Base-by-base conservation (phyloP, 2,329 filamentous ascomycete species). In the Colletotrichum melonis region DNA sequence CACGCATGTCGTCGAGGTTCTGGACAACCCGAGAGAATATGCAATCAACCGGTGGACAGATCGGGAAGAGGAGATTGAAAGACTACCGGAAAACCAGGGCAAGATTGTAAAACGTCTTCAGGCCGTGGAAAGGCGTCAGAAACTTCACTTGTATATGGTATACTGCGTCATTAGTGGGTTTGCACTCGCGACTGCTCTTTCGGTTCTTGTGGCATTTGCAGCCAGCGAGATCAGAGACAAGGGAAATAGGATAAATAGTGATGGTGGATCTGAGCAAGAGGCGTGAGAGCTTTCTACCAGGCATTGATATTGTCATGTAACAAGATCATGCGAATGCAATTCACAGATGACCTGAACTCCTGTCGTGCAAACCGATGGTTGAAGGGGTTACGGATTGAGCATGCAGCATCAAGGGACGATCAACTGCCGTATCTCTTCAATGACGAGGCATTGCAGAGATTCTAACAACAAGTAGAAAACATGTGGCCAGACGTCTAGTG, bases 31-130 rank as follows among this genome's bases (percentile, higher is more conserved):
- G 4, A 49, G 19, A 22, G 42, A 22, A 22, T 11, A 11, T 2
- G 19, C 42, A 49, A 49, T 49, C 42, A 49, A 49, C 19, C 42
- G 8, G 0, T 49, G 42, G 42, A 22, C 8, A 5, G 42, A 49
- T 22, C 42, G 7, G 0, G 7, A 5, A 4, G 42, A 5, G 19
- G 4, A 7, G 3, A 9, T 49, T 2, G 42, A 11, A 1, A 9
- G 42, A 4, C 42, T 49, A 0, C 42, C 42, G 8, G 8, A 22
- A 49, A 0, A 22, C 0, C 19, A 11, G 0, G 4, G 19, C 4
- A 8, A 11, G 8, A 49, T 49, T 4, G 0, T 49, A 0, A 11
- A 19, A 49, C 42, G 42, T 0, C 42, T 49, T 0, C 19, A n/a
- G 19, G 19, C 42, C 2, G 42, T n/a, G 8, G 42, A 49, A 49